Evolutionary conservation across 78 protist genomes (phyloP), one percentile per base, ranked within the genome.

Genomic region (Guillardia theta): DNA sequence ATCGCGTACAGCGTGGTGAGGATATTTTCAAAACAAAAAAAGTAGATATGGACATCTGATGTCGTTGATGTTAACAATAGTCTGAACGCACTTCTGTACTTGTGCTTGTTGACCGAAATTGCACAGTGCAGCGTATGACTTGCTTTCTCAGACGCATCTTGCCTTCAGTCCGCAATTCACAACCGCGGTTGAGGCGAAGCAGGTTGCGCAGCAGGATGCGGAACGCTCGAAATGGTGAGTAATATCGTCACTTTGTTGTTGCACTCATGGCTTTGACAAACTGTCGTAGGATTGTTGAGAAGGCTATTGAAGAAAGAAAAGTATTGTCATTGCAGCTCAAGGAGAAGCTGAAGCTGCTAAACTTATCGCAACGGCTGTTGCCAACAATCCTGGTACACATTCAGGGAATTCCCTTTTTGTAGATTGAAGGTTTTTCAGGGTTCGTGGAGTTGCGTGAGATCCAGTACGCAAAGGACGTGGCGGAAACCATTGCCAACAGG

Each of bases 301-400:
- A 96, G 76, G 99, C 99, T 24, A 19, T 78, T 78, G 99, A 97
- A 94, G 98, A 97, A 53, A 97, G 76, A 94, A 95, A 93, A 64
- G 96, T 58, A 93, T 88, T 58, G 97, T 98, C 94, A 97, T 98
- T 24, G 46, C 93, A 80, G 98, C 99, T 1, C 96, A 97, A 96
- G 99, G 99, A 48, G 99, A 97, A 93, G 98, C 99, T 24, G 94
- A 95, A 76, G 50, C 98, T 6, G 99, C 98, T 18, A 64, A 83
- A 80, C 58, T 98, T 24, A 95, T 98, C 45, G 83, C 83, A 4
- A 24, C 33, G 4, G 95, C 96, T 46, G 94, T 97, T 15, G 96
- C 98, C 64, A 94, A 96, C 93, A 93, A 88, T 24, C 83, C 83
- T 58, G 70, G 70, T 58, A 24, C 58, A 19, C 58, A 15, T 15